Evolutionary conservation across 805 yeast species (phyloP).

Genomic region (Diddensiella santjacobensis): DNA sequence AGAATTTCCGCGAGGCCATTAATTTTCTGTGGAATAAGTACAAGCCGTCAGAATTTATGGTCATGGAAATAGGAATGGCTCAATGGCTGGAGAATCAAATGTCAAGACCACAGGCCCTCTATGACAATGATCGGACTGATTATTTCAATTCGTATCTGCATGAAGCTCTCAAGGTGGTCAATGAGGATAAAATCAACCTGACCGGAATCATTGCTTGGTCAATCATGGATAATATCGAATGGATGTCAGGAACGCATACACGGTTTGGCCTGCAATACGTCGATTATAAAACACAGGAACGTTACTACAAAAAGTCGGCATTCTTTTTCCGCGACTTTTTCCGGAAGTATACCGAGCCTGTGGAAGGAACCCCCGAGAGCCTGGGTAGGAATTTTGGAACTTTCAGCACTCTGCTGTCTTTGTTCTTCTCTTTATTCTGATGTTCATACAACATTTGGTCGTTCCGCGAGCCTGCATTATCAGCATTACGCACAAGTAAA

Average conservation of each 20-base stretch:
- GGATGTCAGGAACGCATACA: conserved; percentile 24
- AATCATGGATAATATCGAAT: conserved; percentile 35
- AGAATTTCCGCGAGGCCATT: conserved; percentile 14
- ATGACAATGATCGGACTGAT: conserved; percentile 30
- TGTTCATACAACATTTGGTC: no score
- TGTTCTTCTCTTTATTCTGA: not conserved
- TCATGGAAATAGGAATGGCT: conserved; percentile 35
- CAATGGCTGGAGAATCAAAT: conserved; percentile 31
- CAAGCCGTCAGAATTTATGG: conserved; percentile 26
- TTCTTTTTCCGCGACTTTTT: conserved; percentile 17
- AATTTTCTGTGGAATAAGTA: conserved; percentile 23
- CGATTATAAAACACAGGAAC: conserved; percentile 11
- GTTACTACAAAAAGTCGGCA: conserved; percentile 20
- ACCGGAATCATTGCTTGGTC: conserved; percentile 35
- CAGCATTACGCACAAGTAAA: no score
- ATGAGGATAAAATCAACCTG: conserved; percentile 28
- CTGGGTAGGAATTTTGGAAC: not conserved
- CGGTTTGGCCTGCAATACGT: conserved; percentile 20
- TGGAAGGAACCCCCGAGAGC: not conserved
- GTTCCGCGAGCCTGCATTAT: no score
- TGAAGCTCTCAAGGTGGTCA: conserved; percentile 25
- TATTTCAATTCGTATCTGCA: conserved; percentile 32
- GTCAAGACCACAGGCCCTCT: conserved; percentile 27
- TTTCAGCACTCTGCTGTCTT: not conserved
- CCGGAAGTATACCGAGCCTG: conserved; percentile 9